Conservation (phyloP, 495 filamentous ascomycete genomes). For the Sordaria brevicollis region DNA sequence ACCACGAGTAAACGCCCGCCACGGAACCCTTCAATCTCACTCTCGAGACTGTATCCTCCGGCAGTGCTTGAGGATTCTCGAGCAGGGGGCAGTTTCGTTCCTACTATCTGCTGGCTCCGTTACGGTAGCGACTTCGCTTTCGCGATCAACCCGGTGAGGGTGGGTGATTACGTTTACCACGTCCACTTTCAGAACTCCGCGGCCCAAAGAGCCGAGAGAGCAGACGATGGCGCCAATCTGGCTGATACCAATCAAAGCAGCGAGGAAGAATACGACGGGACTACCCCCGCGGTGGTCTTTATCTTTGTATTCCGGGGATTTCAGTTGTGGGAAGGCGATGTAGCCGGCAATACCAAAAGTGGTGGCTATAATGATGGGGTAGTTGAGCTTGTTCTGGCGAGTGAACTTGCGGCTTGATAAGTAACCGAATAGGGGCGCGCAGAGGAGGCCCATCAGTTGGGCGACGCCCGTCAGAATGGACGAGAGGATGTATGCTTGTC, state of each 20-base stretch:
- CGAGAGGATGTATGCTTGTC: constrained; percentile 73
- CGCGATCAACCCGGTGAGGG: background rate
- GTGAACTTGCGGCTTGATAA: constrained; percentile 55
- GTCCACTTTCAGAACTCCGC: constrained; percentile 58
- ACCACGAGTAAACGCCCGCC: constrained; percentile 84
- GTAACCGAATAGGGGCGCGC: constrained; percentile 79
- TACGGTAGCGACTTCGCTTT: constrained; percentile 17
- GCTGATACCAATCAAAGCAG: constrained; percentile 69
- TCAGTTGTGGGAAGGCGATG: constrained; percentile 53
- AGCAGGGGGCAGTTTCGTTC: constrained; percentile 25
- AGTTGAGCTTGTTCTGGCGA: constrained; percentile 48
- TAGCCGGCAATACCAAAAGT: constrained; percentile 68
- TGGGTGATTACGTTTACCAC: constrained; percentile 13
- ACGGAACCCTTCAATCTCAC: constrained; percentile 79
- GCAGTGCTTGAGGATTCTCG: constrained; percentile 5
- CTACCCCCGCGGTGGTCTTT: constrained; percentile 47
- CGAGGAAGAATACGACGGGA: constrained; percentile 60
- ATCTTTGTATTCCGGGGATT: constrained; percentile 58
- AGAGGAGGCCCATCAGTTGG: constrained; percentile 74
- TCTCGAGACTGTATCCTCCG: constrained; percentile 24
- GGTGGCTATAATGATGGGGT: constrained; percentile 63
- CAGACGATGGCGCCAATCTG: constrained; percentile 96
- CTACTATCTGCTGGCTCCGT: constrained; percentile 13
- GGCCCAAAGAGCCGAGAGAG: constrained; percentile 72
- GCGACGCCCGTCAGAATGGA: constrained; percentile 78